phyloP scores from a whole-genome alignment of 164 flowering plant genomes.

The Pachysandra terminalis region DNA sequence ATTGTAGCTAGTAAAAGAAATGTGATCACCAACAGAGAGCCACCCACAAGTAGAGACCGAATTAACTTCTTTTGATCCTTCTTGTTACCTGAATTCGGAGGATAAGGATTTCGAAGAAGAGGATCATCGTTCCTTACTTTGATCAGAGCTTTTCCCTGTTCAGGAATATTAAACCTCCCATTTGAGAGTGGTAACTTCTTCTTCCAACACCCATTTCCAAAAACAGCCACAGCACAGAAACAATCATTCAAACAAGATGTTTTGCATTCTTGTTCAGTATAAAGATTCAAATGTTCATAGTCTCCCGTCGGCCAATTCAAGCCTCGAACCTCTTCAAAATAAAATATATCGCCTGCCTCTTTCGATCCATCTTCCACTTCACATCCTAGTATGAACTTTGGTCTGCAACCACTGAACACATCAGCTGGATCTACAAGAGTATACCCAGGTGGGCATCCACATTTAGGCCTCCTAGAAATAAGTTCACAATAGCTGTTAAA shows the following conservation, averaged over 20 bases:
- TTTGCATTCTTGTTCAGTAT: slow-evolving; percentile 25
- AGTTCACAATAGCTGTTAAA: slow-evolving; percentile 22
- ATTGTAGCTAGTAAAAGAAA: slow-evolving; percentile 5
- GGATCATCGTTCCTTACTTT: slow-evolving; percentile 19
- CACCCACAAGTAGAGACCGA: slow-evolving; percentile 12
- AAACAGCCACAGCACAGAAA: slow-evolving; percentile 30
- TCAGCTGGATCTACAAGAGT: slow-evolving; percentile 32
- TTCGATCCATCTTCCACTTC: slow-evolving; percentile 1
- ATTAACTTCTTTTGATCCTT: neutral
- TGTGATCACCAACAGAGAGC: slow-evolving; percentile 19
- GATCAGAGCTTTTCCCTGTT: slow-evolving; percentile 13
- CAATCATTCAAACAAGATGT: slow-evolving; percentile 36
- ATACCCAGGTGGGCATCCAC: slow-evolving; percentile 32
- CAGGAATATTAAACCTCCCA: slow-evolving; percentile 23
- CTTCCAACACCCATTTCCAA: slow-evolving; percentile 29
- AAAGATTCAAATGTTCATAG: slow-evolving; percentile 15
- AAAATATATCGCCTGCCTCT: slow-evolving; percentile 4
- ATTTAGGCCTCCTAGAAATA: slow-evolving; percentile 20
- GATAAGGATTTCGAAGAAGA: neutral
- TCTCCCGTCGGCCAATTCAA: slow-evolving; percentile 33
- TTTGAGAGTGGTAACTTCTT: slow-evolving; percentile 37
- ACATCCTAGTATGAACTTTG: slow-evolving; percentile 21
- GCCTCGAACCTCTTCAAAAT: slow-evolving; percentile 10
- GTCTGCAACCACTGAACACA: slow-evolving; percentile 28
- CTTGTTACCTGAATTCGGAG: neutral